Evolutionary conservation across 345 rosid genomes (phyloP).

Genomic region (Viola odorata): DNA sequence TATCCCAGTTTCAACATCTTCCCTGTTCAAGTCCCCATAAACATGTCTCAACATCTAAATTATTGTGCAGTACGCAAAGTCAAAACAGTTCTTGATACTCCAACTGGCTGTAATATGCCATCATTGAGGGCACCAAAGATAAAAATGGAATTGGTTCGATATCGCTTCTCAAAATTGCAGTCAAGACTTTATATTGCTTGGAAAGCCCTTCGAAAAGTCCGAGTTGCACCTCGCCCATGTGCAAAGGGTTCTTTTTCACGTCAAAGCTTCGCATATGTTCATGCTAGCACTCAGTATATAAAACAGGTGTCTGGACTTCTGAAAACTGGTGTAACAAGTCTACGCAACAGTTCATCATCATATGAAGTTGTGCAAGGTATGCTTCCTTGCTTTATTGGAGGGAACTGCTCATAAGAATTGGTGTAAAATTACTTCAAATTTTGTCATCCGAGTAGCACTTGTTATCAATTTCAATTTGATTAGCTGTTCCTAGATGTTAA

Average conservation of each 20-base stretch:
- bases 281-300: constrained; percentile 85
- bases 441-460: too few relatives aligned
- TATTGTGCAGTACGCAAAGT: constrained; percentile 75
- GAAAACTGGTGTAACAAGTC: constrained; percentile 82
- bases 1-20: not conserved
- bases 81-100: constrained; percentile 66
- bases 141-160: constrained; percentile 51
- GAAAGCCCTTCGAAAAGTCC: constrained; percentile 62
- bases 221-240: constrained; percentile 50
- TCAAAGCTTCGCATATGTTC: constrained; percentile 87
- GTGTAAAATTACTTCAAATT: too few relatives aligned
- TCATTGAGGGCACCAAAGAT: constrained; percentile 53
- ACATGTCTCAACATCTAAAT: constrained; percentile 6
- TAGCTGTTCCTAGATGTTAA: too few relatives aligned
- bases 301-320: constrained; percentile 94
- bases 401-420: not conserved
- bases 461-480: too few relatives aligned
- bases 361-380: constrained; percentile 85
- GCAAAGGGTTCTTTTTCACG: constrained; percentile 72
- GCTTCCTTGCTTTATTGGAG: not conserved
- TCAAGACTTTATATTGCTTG: constrained; percentile 57
- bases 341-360: constrained; percentile 86
- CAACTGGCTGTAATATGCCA: constrained; percentile 76
- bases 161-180: constrained; percentile 57
- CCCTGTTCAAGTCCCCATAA: constrained; percentile 7